Base-by-base conservation (phyloP, 305 asterid species). In the Fraxinus angustifolia region DNA sequence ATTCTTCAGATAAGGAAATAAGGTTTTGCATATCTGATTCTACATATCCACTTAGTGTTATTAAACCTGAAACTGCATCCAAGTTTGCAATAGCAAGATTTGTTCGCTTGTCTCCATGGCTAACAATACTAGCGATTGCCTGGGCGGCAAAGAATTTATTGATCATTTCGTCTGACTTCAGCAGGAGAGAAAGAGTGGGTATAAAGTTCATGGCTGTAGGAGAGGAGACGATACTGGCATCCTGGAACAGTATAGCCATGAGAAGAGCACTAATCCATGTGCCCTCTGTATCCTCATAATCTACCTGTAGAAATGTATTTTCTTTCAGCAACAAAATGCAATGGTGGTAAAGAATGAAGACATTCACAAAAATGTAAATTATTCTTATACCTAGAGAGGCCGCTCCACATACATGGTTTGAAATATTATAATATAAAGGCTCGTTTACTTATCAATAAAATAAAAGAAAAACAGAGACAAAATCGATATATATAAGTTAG, bases 111-210 rank as follows among this genome's bases (percentile, higher is more conserved):
- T 88, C 87, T 77, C 91, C 90, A 85, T 93, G 95, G 84, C 85
- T 70, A 79, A 90, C 94, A 81, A 95, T 91, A 82, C 95, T 93
- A 74, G 97, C 93, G 84, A 91, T 87, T 75, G 97, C 97, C 88
- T 95, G 99, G 72, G 98, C 98, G 79, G 95, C 94, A 80, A 95
- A 92, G 85, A 82, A 93, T 81, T 87, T 88, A 83, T 89, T 93
- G 28, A 84, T 90, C 87, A 90, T 85, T 89, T 95, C 93, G 72
- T 88, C 94, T 1, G 97, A 91, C 85, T 89, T 90, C 82, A 95
- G 85, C 82, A 93, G 89, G 85, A 75, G 80, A 8, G 88, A 81
- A 81, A 95, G 93, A 53, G 89, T 84, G 73, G 89, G 88, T 72
- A 93, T 87, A 84, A 90, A 86, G 56, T 81, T 86, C 90, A 86